These are phyloP conservation scores for Fusarium nelsonii DNA, from an alignment of 2,329 filamentous ascomycete species.

Conservation along the genomic window DNA sequence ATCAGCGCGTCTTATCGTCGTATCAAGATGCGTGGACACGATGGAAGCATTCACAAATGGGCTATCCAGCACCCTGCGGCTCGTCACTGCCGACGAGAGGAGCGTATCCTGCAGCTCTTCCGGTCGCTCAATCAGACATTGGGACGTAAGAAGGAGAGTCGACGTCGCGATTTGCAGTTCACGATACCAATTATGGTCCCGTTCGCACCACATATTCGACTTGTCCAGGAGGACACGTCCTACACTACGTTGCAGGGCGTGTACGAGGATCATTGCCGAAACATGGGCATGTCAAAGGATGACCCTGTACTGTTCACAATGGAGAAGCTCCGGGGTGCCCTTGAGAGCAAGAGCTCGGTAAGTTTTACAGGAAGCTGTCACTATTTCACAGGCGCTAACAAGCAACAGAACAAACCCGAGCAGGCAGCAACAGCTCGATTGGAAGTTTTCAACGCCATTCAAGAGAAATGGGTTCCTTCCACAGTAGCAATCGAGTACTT, in stretches of 20 bases:
- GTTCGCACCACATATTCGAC: conserved; percentile 90
- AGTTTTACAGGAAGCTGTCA: conserved; percentile 48
- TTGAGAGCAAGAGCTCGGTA: conserved; percentile 74
- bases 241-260: conserved; percentile 95
- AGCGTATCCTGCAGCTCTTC: conserved; percentile 95
- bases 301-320: conserved; percentile 95
- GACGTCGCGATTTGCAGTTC: conserved; percentile 94
- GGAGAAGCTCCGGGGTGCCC: conserved; percentile 86
- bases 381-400: conserved; percentile 24
- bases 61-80: conserved; percentile 96
- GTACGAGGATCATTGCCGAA: conserved; percentile 95
- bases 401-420: conserved; percentile 72
- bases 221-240: conserved; percentile 94
- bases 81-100: conserved; percentile 91
- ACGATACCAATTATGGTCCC: conserved; percentile 96
- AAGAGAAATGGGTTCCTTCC: conserved; percentile 90
- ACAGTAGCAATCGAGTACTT: conserved; percentile 90
- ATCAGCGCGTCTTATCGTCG: conserved; percentile 92
- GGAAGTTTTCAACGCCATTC: conserved; percentile 94
- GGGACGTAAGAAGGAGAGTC: conserved; percentile 92
- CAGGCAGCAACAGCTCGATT: conserved; percentile 79
- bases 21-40: conserved; percentile 95
- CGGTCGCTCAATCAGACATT: conserved; percentile 95
- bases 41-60: conserved; percentile 96
- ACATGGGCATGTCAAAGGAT: conserved; percentile 89